Base-by-base conservation (phyloP, 177 flowering plant species). In the Vitis hybrid region DNA sequence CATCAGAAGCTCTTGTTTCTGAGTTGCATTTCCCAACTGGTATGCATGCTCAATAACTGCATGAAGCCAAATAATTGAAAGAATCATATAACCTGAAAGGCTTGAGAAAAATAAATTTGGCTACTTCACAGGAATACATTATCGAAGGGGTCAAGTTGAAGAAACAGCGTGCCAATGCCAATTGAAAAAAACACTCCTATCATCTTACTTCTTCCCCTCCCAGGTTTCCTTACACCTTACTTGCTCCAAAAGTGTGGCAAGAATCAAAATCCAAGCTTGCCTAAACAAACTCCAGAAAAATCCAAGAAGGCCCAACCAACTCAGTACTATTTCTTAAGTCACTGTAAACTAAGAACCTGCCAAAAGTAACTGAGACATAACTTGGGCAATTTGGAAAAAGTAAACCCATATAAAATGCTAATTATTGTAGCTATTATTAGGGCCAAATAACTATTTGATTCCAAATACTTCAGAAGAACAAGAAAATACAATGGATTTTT, bases 11-110 rank as follows among this genome's bases (percentile, higher is more conserved):
- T 82, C 79, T 76, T 86, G 94, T 68, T 86, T 93, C 79, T 95
- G 98, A 73, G 85, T 55, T 52, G 91, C 91, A 86, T 90, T 93
- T 65, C 85, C 99, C 84, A 90, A 62, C 31, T 85, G 86, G 78
- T 88, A 95, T 49, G 97, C 95, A 78, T 91, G 97, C 72, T 95
- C 98, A 82, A 93, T 69, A 66, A 95, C 99, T 95, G 85, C 69
- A 76, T 5, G 8, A 65, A 45, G 52, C 16, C 52, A 22, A 62
- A 39, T 51, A 19, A 3, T 45, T 2, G 16, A 56, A 9, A n/a
- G 7, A 79, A 29, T 62, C 10, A 48, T 13, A 45, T 55, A 10
- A 51, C 18, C 48, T 48, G 22, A 19, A 51, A 15, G 12, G 3
- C 49, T n/a, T 31, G 29, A 3, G 12, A 48, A 16, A 26, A 5